These are phyloP conservation scores for Roridomyces roridus DNA, from an alignment of 768 basidiomycete genomes.

Conservation along the genomic window DNA sequence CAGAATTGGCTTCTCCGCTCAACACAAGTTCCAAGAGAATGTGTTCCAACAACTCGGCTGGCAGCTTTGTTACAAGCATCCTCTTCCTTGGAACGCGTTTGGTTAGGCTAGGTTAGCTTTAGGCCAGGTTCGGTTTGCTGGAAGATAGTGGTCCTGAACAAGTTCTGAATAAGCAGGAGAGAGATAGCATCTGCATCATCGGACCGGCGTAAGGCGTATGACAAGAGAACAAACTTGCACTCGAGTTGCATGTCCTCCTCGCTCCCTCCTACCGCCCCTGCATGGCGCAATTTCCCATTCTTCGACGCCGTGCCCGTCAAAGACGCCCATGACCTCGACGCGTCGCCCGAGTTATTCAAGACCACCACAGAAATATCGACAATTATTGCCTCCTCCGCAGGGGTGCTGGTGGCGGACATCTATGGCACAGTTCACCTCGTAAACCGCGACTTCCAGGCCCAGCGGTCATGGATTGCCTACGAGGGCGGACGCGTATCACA, in stretches of 20 bases:
- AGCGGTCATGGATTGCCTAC: conserved; percentile 82
- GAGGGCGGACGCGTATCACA: conserved; percentile 83
- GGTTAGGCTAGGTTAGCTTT: too few species aligned
- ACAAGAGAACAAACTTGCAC: too few species aligned
- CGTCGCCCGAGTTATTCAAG: conserved; percentile 81
- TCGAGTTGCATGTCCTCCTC: conserved; percentile 37
- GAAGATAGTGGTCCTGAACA: too few species aligned
- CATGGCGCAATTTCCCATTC: conserved; percentile 88
- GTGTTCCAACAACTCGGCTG: conserved; percentile 48
- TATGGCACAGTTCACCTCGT: conserved; percentile 84
- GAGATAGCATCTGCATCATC: too few species aligned
- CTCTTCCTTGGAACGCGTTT: too few species aligned
- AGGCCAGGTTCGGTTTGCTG: too few species aligned
- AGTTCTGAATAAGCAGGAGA: too few species aligned
- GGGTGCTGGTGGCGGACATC: conserved; percentile 82
- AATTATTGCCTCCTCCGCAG: conserved; percentile 64
- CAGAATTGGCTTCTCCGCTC: conserved; percentile 19
- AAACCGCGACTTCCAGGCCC: conserved; percentile 73
- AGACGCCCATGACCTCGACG: conserved; percentile 78
- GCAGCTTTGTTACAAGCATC: conserved; percentile 26
- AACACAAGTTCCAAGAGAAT: conserved; percentile 34
- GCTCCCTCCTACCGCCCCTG: conserved; percentile 29
- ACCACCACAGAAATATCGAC: conserved; percentile 77
- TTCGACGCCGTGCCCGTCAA: conserved; percentile 82
- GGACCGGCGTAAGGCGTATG: too few species aligned